Evolutionary conservation across 108 stramenopile genomes (phyloP), one percentile per base, ranked within the genome.

Genomic region (Chaetoceros tenuissimus): DNA sequence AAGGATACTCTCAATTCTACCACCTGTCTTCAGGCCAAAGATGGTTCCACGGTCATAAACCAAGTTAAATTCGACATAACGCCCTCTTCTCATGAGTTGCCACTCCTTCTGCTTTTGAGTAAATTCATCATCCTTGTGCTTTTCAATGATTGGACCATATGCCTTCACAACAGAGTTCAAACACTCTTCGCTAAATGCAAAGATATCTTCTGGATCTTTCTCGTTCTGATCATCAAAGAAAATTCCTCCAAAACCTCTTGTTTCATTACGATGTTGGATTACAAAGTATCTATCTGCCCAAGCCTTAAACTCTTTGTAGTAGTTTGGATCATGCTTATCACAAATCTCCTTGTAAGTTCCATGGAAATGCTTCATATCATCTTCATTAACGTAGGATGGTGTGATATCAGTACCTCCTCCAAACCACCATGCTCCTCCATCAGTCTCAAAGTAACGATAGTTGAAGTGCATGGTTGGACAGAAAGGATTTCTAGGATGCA

Each of bases 401-500:
- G 98, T 99, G 61, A 99, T 97, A 77, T 99, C 98, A 25, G 96
- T 95, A 31, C 98, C 98, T 22, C 98, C 98, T 19, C 98, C 98
- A 62, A 97, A 99, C 98, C 98, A 99, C 98, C 98, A 99, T 3
- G 89, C 92, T n/a, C 95, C 95, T 48, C 94, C 94, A 60, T 96
- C 94, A 13, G 97, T 98, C 75, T 99, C 95, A 71, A 99, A 99
- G 75, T 96, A 97, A 2, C 98, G 85, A 79, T 97, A 99, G 80
- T 99, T 99, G 84, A 98, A 97, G 73, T 99, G 98, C 96, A 97
- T 98, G 31, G 98, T 99, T 24, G 98, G 97, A 53, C 85, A 87
- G 73, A 68, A 59, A 0, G 98, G 98, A 71, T 99, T 99, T 54
- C 84, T 79, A 16, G 98, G 98, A 57, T 99, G 98, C 93, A 99